These are phyloP conservation scores for Colletotrichum tanaceti DNA, from an alignment of 2,329 filamentous ascomycete species.

Conservation along the genomic window DNA sequence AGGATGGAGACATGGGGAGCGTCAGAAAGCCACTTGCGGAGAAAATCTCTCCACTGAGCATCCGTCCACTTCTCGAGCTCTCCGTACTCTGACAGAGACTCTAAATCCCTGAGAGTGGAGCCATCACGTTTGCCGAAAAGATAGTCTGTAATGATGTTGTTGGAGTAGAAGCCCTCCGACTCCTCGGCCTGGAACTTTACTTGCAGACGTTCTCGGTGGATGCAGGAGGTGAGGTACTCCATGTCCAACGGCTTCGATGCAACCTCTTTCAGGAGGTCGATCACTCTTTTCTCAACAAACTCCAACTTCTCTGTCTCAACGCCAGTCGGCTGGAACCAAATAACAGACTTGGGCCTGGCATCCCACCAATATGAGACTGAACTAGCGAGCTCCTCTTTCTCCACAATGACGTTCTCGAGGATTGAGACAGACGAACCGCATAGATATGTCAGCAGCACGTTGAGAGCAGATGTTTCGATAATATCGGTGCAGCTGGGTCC, in stretches of 20 bases:
- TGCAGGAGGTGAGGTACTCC: conserved; percentile 88
- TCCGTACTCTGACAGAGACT: conserved; percentile 70
- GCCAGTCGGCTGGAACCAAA: conserved; percentile 86
- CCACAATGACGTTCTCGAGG: conserved; percentile 90
- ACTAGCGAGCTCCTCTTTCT: conserved; percentile 91
- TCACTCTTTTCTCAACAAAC: conserved; percentile 85
- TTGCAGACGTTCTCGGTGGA: conserved; percentile 82
- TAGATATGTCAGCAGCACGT: conserved; percentile 85
- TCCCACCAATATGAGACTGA: conserved; percentile 85
- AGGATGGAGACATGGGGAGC: conserved; percentile 89
- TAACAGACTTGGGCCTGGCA: conserved; percentile 81
- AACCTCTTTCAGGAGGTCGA: conserved; percentile 84
- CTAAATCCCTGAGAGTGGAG: conserved; percentile 74
- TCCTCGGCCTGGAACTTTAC: conserved; percentile 87
- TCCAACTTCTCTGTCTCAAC: conserved; percentile 88
- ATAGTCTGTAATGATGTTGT: conserved; percentile 90
- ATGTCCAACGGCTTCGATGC: conserved; percentile 86
- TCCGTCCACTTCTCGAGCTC: conserved; percentile 83
- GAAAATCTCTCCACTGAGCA: conserved; percentile 82
- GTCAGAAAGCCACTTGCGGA: conserved; percentile 86
- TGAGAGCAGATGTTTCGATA: conserved; percentile 76
- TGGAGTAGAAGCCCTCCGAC: conserved; percentile 83
- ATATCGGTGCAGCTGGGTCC: conserved; percentile 84
- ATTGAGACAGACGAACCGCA: conserved; percentile 93
- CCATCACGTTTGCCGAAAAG: conserved; percentile 90